These are phyloP conservation scores for Apodospora peruviana DNA, from an alignment of 495 filamentous ascomycete genomes.

Conservation along the genomic window DNA sequence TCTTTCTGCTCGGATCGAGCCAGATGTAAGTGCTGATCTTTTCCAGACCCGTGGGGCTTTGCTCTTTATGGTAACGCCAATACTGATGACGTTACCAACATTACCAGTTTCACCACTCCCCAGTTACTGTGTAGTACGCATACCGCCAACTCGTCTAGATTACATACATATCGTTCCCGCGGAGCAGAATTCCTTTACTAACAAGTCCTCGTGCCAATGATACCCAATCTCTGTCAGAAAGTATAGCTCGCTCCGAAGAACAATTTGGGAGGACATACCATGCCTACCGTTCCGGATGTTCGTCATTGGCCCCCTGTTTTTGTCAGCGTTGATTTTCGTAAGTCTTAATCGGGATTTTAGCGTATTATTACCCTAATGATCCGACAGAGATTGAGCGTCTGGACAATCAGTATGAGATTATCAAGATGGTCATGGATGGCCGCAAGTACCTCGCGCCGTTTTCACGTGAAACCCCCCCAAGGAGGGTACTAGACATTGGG, in stretches of 20 bases:
- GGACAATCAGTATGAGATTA: constrained; percentile 57
- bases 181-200: too few relatives aligned
- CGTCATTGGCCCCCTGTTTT: constrained; percentile 4
- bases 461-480: constrained; percentile 36
- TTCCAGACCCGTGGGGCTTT: too few relatives aligned
- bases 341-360: constrained; percentile 10
- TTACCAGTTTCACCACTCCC: too few relatives aligned
- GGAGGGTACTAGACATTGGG: constrained; percentile 61
- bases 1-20: too few relatives aligned
- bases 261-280: constrained; percentile 61
- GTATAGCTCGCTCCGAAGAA: constrained; percentile 43
- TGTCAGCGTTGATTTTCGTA: too few relatives aligned
- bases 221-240: constrained; percentile 32
- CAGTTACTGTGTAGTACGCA: too few relatives aligned
- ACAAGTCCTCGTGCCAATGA: too few relatives aligned
- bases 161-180: too few relatives aligned
- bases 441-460: constrained; percentile 55
- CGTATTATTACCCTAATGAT: constrained; percentile 60
- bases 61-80: too few relatives aligned
- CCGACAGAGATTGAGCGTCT: constrained; percentile 44
- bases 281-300: constrained; percentile 45
- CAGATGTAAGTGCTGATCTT: too few relatives aligned
- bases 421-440: constrained; percentile 47
- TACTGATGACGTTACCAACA: too few relatives aligned
- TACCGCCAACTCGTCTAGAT: too few relatives aligned